Evolutionary conservation across 176 grass and related monocot genomes (phyloP).

Genomic region (Pharus latifolius): DNA sequence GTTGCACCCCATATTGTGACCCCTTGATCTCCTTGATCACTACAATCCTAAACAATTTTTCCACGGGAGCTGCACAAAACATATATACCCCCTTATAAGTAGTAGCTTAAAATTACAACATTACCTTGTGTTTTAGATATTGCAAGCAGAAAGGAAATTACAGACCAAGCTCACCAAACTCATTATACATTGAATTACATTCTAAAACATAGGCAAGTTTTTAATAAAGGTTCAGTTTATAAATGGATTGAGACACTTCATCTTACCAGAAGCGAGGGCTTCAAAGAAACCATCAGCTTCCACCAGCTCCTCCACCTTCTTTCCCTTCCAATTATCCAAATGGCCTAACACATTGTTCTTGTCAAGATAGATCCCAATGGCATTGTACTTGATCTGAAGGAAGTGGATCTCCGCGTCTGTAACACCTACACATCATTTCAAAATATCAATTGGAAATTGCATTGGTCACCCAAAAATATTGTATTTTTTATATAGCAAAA

Average conservation of each 20-base stretch:
- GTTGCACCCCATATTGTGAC: slow-evolving; percentile 80
- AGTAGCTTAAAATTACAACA: background rate
- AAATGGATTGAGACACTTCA: background rate
- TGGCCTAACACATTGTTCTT: slow-evolving; percentile 6
- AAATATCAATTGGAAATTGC: too few relatives aligned
- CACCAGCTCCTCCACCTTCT: slow-evolving; percentile 14
- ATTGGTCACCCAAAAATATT: too few relatives aligned
- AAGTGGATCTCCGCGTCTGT: slow-evolving; percentile 95
- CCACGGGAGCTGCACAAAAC: slow-evolving; percentile 44
- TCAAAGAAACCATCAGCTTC: slow-evolving; percentile 55
- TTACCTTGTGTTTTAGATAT: background rate
- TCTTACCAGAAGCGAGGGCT: slow-evolving; percentile 43
- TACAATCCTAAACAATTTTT: slow-evolving; percentile 59
- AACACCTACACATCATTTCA: slow-evolving; percentile 30
- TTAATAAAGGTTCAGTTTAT: background rate
- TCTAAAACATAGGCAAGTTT: background rate
- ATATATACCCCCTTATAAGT: too few relatives aligned
- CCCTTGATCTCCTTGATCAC: slow-evolving; percentile 97
- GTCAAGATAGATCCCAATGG: slow-evolving; percentile 71
- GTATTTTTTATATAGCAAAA: too few relatives aligned
- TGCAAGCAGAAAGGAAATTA: background rate
- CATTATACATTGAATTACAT: background rate
- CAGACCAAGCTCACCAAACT: background rate
- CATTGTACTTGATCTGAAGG: slow-evolving; percentile 90
- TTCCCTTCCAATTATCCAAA: slow-evolving; percentile 48